phyloP scores from a whole-genome alignment of 129 eudicot genomes.

The Centaurea solstitialis region DNA sequence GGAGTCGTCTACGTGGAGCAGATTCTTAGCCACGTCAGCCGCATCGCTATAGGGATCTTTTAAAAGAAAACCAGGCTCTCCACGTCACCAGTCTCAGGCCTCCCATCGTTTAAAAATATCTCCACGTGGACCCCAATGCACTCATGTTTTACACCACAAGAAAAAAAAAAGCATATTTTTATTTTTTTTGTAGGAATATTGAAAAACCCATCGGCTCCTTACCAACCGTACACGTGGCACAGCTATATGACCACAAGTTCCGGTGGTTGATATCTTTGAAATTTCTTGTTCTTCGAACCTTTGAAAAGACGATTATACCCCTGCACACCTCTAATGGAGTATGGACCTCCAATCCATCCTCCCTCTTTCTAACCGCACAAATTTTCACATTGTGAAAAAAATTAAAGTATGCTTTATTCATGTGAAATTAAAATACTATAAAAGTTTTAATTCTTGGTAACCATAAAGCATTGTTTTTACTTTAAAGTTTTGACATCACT shows the following conservation, averaged over 20 bases:
- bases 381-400: too few relatives aligned
- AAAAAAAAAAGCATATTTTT: neutral
- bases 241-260: constrained; percentile 25
- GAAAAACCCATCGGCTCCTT: neutral
- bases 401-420: too few relatives aligned
- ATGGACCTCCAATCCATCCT: neutral
- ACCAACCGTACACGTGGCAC: constrained; percentile 31
- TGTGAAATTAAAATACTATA: too few relatives aligned
- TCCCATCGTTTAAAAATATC: constrained; percentile 19
- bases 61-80: neutral
- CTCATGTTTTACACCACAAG: constrained; percentile 33
- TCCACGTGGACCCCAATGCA: neutral
- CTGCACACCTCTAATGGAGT: neutral
- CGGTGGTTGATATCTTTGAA: constrained; percentile 30
- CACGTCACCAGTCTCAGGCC: constrained; percentile 9
- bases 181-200: neutral
- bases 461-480: too few relatives aligned
- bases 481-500: too few relatives aligned
- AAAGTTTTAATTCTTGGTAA: too few relatives aligned
- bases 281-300: constrained; percentile 18
- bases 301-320: constrained; percentile 18
- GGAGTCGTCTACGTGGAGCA: neutral
- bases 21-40: constrained; percentile 21
- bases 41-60: constrained; percentile 21
- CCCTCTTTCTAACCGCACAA: neutral